These are phyloP conservation scores for Phaeophleospora eucalypticola DNA, from an alignment of 2,329 filamentous ascomycete genomes.

Conservation along the genomic window DNA sequence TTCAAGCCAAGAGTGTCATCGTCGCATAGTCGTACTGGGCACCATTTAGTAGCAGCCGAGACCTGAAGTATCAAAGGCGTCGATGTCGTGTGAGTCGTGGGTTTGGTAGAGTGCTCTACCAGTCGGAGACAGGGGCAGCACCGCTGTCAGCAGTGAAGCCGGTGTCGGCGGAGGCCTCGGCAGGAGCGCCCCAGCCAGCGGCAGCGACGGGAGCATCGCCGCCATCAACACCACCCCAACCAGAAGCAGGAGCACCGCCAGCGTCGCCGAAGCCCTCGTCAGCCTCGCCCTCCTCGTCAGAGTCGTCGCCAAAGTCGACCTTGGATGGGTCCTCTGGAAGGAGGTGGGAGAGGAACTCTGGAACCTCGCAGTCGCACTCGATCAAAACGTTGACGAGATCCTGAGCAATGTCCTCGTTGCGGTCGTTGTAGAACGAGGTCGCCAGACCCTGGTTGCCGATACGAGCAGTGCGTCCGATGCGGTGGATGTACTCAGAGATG, in stretches of 20 bases:
- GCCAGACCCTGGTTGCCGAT: slow-evolving; percentile 85
- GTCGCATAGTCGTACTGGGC: too few species aligned
- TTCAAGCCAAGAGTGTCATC: too few species aligned
- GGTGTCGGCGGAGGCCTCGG: slow-evolving; percentile 12
- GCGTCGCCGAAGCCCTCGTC: slow-evolving; percentile 10
- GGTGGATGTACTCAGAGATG: slow-evolving; percentile 89
- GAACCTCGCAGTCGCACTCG: slow-evolving; percentile 73
- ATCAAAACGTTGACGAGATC: slow-evolving; percentile 76
- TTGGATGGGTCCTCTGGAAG: slow-evolving; percentile 50
- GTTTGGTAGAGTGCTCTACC: slow-evolving; percentile 8
- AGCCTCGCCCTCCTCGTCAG: slow-evolving; percentile 38
- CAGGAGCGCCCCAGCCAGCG: slow-evolving; percentile 19
- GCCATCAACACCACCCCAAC: slow-evolving; percentile 15
- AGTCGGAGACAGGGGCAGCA: slow-evolving; percentile 7
- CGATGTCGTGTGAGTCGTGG: background rate
- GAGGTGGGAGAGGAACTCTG: slow-evolving; percentile 71
- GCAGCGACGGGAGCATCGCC: slow-evolving; percentile 5
- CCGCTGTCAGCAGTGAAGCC: slow-evolving; percentile 19
- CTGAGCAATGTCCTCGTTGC: slow-evolving; percentile 67
- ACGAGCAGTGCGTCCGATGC: slow-evolving; percentile 91
- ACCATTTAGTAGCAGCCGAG: too few species aligned
- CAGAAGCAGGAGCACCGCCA: slow-evolving; percentile 15
- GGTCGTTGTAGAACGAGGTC: slow-evolving; percentile 81
- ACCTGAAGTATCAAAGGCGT: background rate
- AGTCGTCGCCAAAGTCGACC: slow-evolving; percentile 50